Percentiles rank a stretch among this genome's conserved stretches.
These are phyloP conservation scores for Coleophoma eucalyptorum DNA, from an alignment of 2,329 filamentous ascomycete genomes.

Conservation along the genomic window DNA sequence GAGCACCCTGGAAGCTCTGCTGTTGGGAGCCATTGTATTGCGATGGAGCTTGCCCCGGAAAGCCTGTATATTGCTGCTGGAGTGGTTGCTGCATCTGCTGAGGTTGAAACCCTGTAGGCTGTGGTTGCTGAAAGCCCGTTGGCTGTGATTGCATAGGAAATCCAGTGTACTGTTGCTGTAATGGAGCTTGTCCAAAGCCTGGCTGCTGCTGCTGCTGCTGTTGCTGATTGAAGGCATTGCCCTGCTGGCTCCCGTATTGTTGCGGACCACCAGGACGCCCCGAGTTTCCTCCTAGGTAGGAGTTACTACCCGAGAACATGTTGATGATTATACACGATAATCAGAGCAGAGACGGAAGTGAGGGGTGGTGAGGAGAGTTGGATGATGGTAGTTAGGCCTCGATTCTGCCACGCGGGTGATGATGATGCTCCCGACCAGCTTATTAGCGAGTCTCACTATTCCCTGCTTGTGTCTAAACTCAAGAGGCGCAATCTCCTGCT, in stretches of 20 bases:
- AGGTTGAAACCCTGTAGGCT: conserved; percentile 56
- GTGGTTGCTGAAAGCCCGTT: conserved; percentile 41
- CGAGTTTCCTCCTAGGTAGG: conserved; percentile 76
- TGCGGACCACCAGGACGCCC: conserved; percentile 68
- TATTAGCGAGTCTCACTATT: too few species aligned
- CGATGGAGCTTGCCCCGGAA: conserved; percentile 40
- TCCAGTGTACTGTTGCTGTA: conserved; percentile 26
- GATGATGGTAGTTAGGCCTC: neutral
- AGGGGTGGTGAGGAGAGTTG: conserved; percentile 5
- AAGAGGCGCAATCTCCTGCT: too few species aligned
- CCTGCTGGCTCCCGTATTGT: conserved; percentile 40
- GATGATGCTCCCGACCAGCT: too few species aligned
- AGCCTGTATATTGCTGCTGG: conserved; percentile 59
- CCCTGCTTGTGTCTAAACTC: too few species aligned
- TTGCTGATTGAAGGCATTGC: conserved; percentile 18
- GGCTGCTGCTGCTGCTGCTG: conserved; percentile 34
- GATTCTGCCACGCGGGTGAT: neutral
- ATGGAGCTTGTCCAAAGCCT: conserved; percentile 28
- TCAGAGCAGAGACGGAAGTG: conserved; percentile 7
- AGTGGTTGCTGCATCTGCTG: conserved; percentile 38
- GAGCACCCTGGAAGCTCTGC: conserved; percentile 29
- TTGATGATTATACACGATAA: conserved; percentile 13
- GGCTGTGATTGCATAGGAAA: conserved; percentile 26
- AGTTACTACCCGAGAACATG: conserved; percentile 92
- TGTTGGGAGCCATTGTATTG: conserved; percentile 43